These are phyloP conservation scores for Termitomyces sp. DNA, from an alignment of 768 basidiomycete species.

Conservation along the genomic window DNA sequence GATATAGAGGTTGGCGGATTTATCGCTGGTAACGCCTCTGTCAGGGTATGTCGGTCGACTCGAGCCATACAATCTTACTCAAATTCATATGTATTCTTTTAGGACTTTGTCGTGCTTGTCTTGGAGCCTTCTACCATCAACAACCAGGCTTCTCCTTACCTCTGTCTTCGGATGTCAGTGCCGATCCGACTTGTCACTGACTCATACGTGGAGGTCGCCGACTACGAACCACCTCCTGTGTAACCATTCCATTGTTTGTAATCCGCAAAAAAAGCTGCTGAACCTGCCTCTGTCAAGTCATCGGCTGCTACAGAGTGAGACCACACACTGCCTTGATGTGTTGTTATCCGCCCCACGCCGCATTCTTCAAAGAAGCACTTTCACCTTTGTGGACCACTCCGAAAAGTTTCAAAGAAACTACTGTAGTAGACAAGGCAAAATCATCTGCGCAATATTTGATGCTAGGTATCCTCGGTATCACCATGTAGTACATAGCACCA, in stretches of 20 bases:
- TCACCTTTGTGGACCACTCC: background rate
- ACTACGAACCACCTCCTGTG: constrained; percentile 13
- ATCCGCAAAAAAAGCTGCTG: background rate
- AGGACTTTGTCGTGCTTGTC: constrained; percentile 60
- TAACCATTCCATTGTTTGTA: background rate
- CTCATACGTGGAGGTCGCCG: constrained; percentile 35
- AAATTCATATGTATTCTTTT: constrained; percentile 1
- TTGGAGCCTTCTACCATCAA: constrained; percentile 36
- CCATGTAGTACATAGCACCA: background rate
- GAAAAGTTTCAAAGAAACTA: background rate
- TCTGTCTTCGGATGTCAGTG: constrained; percentile 41
- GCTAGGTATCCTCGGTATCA: background rate
- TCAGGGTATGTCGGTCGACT: constrained; percentile 34
- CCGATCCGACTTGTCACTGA: constrained; percentile 63
- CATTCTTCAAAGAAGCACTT: background rate
- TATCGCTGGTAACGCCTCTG: constrained; percentile 38
- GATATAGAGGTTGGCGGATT: constrained; percentile 47
- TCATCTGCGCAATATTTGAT: background rate
- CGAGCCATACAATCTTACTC: background rate
- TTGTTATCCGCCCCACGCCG: background rate
- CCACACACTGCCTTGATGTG: background rate
- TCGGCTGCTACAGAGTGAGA: background rate
- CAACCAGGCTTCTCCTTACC: constrained; percentile 32
- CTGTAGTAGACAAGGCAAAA: background rate
- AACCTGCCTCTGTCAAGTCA: background rate